phyloP scores from a whole-genome alignment of 73 alveolate species.

The Paramecium bursaria region DNA sequence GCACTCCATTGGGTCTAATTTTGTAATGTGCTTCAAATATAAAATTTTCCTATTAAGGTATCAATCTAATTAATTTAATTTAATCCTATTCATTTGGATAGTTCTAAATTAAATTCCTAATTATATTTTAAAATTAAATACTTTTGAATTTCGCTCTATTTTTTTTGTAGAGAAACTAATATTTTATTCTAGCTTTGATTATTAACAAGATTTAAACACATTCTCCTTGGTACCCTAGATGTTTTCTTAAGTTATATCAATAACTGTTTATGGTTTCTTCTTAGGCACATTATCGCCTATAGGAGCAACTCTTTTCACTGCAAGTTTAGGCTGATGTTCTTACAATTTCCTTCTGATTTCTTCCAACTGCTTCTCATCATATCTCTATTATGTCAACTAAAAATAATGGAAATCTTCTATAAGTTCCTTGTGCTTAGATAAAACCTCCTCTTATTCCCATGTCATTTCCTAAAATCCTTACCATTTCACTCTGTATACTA shows the following conservation, averaged over 20 bases:
- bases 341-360: constrained; percentile 9
- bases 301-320: too few species aligned
- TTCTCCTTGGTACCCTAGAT: too few species aligned
- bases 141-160: too few species aligned
- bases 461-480: constrained; percentile 31
- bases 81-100: neutral
- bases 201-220: too few species aligned
- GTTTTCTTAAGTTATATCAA: too few species aligned
- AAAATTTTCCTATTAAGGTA: neutral
- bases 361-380: constrained; percentile 47
- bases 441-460: constrained; percentile 22
- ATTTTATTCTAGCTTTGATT: too few species aligned
- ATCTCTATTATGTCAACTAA: constrained; percentile 12
- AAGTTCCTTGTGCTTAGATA: constrained; percentile 13
- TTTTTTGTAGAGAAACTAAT: too few species aligned
- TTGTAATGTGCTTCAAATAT: neutral
- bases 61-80: too few species aligned
- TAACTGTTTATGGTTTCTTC: too few species aligned
- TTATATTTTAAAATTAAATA: too few species aligned
- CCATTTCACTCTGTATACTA: constrained; percentile 50
- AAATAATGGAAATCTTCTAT: constrained; percentile 34
- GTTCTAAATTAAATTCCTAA: neutral
- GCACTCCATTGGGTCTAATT: constrained; percentile 20
- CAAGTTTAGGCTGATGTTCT: too few species aligned
- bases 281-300: too few species aligned